Percentiles rank a stretch among this genome's conserved stretches.
Evolutionary conservation across 73 alveolate species (phyloP).

Genomic region (Blepharisma japonicum): DNA sequence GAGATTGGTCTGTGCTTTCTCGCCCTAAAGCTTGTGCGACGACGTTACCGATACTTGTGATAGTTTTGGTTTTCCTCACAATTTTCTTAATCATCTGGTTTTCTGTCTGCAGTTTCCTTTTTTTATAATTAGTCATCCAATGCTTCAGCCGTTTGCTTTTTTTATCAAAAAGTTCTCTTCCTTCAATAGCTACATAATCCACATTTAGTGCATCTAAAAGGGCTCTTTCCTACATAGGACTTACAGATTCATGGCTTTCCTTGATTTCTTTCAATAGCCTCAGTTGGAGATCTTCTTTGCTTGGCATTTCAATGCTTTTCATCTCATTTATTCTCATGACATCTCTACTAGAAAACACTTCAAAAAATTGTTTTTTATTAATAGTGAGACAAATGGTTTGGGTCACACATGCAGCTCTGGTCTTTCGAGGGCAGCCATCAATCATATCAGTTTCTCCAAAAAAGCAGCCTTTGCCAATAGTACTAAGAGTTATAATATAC

Average conservation of each 20-base stretch:
- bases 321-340: neutral
- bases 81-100: too few relatives aligned
- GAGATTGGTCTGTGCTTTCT: too few relatives aligned
- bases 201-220: constrained; percentile 10
- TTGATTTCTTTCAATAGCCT: neutral
- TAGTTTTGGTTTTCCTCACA: too few relatives aligned
- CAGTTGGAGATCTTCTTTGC: neutral
- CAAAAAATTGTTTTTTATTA: constrained; percentile 11
- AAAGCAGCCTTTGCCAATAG: neutral
- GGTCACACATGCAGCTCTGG: neutral
- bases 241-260: neutral
- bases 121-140: constrained; percentile 13
- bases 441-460: constrained; percentile 4
- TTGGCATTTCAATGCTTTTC: neutral
- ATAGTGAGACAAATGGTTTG: constrained; percentile 13
- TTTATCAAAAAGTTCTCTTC: neutral
- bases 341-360: neutral
- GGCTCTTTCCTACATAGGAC: neutral
- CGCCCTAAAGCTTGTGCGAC: too few relatives aligned
- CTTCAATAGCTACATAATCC: neutral
- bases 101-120: neutral
- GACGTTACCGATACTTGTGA: too few relatives aligned
- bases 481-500: neutral
- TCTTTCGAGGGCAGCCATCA: neutral
- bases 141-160: neutral